phyloP scores from a whole-genome alignment of 1,284 basidiomycete species.

The Pascua sp. region DNA sequence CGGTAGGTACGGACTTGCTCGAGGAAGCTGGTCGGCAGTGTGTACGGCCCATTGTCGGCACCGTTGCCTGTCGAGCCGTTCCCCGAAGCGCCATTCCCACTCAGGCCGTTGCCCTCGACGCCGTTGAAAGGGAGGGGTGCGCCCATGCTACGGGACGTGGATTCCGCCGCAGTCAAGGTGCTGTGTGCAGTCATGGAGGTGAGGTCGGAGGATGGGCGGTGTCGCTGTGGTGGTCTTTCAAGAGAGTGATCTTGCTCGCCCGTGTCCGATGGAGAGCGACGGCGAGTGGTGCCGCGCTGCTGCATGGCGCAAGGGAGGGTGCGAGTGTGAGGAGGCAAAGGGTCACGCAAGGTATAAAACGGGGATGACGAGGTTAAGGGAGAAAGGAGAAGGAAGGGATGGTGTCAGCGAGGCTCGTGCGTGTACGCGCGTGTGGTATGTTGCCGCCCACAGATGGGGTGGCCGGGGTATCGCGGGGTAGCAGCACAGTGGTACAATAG shows the following conservation, averaged over 20 bases:
- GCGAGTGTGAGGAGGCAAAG: conserved; percentile 1
- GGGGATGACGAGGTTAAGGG: background rate
- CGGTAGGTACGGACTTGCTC: conserved; percentile 8
- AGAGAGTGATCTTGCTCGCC: background rate
- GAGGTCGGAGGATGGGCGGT: conserved; percentile 1
- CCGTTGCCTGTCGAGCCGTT: background rate
- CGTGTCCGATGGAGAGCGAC: conserved; percentile 11
- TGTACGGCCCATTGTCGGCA: conserved; percentile 2
- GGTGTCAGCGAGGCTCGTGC: no score
- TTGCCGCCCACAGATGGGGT: background rate
- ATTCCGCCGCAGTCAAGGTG: background rate
- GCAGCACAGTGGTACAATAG: background rate
- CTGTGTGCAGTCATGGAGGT: background rate
- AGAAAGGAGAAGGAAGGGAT: conserved; percentile 1
- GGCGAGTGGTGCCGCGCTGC: conserved; percentile 22
- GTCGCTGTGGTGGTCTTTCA: conserved; percentile 5
- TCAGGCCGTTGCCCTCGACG: background rate
- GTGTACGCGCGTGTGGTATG: no score
- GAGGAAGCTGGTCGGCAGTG: background rate
- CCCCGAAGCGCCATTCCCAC: conserved; percentile 8
- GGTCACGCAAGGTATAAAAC: background rate
- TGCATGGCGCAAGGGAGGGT: conserved; percentile 11
- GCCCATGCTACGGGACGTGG: conserved; percentile 9
- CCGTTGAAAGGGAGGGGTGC: conserved; percentile 5
- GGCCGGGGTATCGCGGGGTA: background rate